phyloP scores from a whole-genome alignment of 2,329 filamentous ascomycete genomes.

The Penicillium sp. region DNA sequence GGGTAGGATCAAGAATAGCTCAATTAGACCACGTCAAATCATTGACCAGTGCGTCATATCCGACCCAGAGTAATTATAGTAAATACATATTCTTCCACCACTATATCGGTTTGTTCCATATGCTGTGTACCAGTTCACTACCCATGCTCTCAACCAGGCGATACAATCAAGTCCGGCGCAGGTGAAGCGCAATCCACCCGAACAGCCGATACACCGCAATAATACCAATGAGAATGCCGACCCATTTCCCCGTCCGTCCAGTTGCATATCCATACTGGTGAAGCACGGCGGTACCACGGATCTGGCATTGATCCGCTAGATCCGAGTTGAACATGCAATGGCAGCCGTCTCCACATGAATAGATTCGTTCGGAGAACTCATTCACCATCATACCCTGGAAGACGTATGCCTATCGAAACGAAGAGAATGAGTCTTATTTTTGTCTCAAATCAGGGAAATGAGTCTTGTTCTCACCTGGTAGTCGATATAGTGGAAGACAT shows the following conservation, averaged over 20 bases:
- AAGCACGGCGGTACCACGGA: conserved; percentile 72
- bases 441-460: too few relatives aligned
- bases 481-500: conserved; percentile 86
- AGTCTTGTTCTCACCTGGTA: conserved; percentile 61
- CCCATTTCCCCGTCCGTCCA: conserved; percentile 67
- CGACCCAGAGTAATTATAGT: background rate
- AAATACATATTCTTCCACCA: too few relatives aligned
- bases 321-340: conserved; percentile 72
- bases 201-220: conserved; percentile 72
- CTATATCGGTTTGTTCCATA: background rate
- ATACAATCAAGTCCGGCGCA: conserved; percentile 16
- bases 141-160: background rate
- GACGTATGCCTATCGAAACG: conserved; percentile 62
- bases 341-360: conserved; percentile 62
- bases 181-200: conserved; percentile 63
- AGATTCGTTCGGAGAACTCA: conserved; percentile 71
- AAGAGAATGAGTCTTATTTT: background rate
- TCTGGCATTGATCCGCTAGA: conserved; percentile 66
- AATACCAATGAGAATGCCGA: conserved; percentile 78
- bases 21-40: background rate
- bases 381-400: conserved; percentile 95
- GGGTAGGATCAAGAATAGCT: background rate
- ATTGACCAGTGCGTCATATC: too few relatives aligned
- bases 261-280: conserved; percentile 69
- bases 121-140: background rate